These are phyloP conservation scores for Lachnellula arida DNA, from an alignment of 2,329 filamentous ascomycete species.

Conservation along the genomic window DNA sequence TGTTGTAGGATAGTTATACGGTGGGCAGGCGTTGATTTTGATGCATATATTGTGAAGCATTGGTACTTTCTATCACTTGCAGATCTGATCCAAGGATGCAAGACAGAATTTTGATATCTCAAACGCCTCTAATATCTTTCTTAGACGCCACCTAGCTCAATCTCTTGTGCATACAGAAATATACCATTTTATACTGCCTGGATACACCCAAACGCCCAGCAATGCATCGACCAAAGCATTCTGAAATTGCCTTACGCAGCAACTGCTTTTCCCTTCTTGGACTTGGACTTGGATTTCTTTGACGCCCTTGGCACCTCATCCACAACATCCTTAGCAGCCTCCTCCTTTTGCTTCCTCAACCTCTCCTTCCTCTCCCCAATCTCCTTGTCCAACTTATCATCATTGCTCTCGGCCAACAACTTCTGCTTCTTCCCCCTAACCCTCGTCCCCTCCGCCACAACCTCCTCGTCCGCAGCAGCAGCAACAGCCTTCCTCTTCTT, in stretches of 20 bases:
- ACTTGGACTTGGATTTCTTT: conserved; percentile 5
- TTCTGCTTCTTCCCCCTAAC: conserved; percentile 37
- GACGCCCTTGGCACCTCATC: conserved; percentile 20
- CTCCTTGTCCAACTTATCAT: conserved; percentile 33
- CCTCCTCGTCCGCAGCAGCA: conserved; percentile 30
- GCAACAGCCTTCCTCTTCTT: conserved; percentile 48
- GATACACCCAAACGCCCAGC: conserved; percentile 8
- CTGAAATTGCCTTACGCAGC: not conserved
- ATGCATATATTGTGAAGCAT: not conserved
- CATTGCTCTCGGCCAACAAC: conserved; percentile 27
- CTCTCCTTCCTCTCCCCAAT: conserved; percentile 33
- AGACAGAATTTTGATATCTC: not conserved
- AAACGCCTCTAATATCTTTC: not conserved
- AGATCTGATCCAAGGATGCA: no score
- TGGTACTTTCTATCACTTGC: no score
- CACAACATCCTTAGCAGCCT: conserved; percentile 26
- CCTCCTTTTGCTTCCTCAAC: conserved; percentile 34
- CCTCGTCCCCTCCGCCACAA: conserved; percentile 25
- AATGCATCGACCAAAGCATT: not conserved
- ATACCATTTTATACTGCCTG: not conserved
- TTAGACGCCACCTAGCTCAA: not conserved
- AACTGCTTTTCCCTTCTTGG: not conserved
- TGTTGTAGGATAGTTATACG: not conserved
- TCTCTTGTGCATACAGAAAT: not conserved
- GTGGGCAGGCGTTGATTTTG: not conserved